Conservation (phyloP, 352 stramenopile species). For the Phytopythium vexans region DNA sequence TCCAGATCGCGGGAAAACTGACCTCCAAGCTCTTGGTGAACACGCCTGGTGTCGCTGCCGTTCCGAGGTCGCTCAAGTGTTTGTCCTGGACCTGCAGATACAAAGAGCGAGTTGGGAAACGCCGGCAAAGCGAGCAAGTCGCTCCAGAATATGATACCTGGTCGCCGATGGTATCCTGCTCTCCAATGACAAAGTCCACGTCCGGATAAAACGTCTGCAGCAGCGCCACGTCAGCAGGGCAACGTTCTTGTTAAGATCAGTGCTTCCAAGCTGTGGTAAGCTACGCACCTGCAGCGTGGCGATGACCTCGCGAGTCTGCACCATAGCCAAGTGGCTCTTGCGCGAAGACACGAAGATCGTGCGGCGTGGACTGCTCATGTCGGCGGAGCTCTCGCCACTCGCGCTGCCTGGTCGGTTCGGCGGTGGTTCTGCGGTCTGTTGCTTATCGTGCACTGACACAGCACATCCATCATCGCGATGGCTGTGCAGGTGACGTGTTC, state of each 20-base stretch:
- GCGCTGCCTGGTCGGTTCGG: no score
- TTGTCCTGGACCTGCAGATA: slow-evolving; percentile 56
- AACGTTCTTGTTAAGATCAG: no score
- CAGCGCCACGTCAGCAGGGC: not conserved
- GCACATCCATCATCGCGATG: no score
- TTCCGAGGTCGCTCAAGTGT: slow-evolving; percentile 74
- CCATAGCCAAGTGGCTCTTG: slow-evolving; percentile 87
- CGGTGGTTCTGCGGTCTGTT: no score
- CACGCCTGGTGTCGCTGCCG: slow-evolving; percentile 58
- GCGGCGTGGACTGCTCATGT: slow-evolving; percentile 19
- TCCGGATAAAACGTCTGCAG: slow-evolving; percentile 36
- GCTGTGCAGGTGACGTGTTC: no score
- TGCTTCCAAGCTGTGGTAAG: no score
- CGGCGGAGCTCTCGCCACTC: no score
- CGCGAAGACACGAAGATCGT: slow-evolving; percentile 83
- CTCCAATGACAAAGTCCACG: slow-evolving; percentile 70
- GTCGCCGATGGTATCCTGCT: slow-evolving; percentile 82
- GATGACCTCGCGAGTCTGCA: slow-evolving; percentile 85
- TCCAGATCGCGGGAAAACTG: not conserved
- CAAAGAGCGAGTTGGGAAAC: not conserved
- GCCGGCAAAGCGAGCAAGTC: not conserved
- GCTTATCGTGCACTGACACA: no score
- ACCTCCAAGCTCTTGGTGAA: slow-evolving; percentile 89
- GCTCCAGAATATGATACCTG: slow-evolving; percentile 33
- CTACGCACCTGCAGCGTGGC: slow-evolving; percentile 64